Percentiles rank a stretch among this genome's conserved stretches.
Conservation (phyloP, 768 basidiomycete genomes). For the Russula brevipes region DNA sequence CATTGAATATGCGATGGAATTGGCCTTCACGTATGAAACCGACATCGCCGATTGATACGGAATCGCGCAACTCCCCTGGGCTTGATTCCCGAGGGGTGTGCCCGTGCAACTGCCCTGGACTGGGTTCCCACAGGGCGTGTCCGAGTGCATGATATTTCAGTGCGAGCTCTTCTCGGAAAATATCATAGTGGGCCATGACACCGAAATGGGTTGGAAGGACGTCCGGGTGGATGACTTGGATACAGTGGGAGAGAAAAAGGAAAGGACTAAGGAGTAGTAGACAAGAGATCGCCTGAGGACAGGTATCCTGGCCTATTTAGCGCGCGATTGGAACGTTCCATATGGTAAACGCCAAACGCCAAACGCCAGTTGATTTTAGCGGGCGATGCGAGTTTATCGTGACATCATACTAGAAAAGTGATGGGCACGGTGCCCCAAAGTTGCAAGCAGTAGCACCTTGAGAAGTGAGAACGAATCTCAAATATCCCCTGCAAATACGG, state of each 20-base stretch:
- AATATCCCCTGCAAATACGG: background rate
- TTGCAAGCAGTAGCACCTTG: background rate
- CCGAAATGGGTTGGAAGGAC: background rate
- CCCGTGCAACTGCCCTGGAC: background rate
- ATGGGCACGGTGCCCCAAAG: background rate
- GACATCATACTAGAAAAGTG: background rate
- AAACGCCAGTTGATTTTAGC: background rate
- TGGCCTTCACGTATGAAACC: background rate
- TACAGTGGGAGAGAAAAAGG: background rate
- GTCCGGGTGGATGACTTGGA: background rate
- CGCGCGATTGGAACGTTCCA: background rate
- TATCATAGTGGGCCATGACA: background rate
- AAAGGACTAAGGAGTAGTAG: background rate
- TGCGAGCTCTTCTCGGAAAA: background rate
- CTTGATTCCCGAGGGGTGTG: background rate
- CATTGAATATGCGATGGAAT: conserved; percentile 5
- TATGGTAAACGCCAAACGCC: background rate
- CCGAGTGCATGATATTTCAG: background rate
- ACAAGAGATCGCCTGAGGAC: background rate
- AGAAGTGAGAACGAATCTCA: background rate
- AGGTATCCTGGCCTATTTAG: background rate
- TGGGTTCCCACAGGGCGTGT: background rate
- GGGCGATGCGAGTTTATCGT: background rate
- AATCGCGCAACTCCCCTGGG: background rate
- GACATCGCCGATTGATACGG: background rate